A percentile compares a stretch with the other conserved stretches of the same genome.
Conservation (phyloP, 2,329 filamentous ascomycete species). For the Pezicula carpinea region DNA sequence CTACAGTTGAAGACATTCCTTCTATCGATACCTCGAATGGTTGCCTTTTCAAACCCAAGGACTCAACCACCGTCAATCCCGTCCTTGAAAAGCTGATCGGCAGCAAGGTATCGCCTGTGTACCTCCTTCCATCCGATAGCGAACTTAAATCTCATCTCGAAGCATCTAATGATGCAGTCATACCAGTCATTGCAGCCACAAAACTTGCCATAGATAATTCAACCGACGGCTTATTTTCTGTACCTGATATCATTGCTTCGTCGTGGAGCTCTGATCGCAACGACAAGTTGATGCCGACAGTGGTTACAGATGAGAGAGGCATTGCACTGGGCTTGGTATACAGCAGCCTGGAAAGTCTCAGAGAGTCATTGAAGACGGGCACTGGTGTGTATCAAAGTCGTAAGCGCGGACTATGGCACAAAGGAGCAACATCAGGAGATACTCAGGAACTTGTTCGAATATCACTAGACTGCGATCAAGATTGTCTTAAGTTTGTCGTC, state of each 20-base stretch:
- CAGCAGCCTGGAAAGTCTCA: constrained; percentile 85
- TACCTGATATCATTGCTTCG: constrained; percentile 66
- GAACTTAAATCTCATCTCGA: constrained; percentile 15
- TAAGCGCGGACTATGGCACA: constrained; percentile 94
- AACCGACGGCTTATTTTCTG: constrained; percentile 51
- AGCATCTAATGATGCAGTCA: constrained; percentile 35
- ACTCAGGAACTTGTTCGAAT: constrained; percentile 84
- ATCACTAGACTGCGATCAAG: constrained; percentile 86
- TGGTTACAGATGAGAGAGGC: constrained; percentile 86
- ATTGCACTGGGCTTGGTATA: constrained; percentile 86
- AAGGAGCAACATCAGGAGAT: constrained; percentile 91
- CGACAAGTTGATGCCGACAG: constrained; percentile 81
- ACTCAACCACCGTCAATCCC: constrained; percentile 33
- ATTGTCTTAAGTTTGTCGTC: constrained; percentile 86
- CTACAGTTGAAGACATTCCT: constrained; percentile 6
- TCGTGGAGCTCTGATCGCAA: constrained; percentile 76
- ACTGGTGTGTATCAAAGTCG: constrained; percentile 88
- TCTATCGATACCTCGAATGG: constrained; percentile 25
- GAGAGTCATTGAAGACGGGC: constrained; percentile 77
- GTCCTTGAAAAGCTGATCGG: constrained; percentile 19
- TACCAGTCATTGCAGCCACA: constrained; percentile 71
- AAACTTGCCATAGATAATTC: constrained; percentile 65
- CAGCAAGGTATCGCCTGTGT: constrained; percentile 25
- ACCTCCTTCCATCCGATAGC: constrained; percentile 15
- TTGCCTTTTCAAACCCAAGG: constrained; percentile 19